These are phyloP conservation scores for Pholiota conissans DNA, from an alignment of 768 basidiomycete genomes.

Conservation along the genomic window DNA sequence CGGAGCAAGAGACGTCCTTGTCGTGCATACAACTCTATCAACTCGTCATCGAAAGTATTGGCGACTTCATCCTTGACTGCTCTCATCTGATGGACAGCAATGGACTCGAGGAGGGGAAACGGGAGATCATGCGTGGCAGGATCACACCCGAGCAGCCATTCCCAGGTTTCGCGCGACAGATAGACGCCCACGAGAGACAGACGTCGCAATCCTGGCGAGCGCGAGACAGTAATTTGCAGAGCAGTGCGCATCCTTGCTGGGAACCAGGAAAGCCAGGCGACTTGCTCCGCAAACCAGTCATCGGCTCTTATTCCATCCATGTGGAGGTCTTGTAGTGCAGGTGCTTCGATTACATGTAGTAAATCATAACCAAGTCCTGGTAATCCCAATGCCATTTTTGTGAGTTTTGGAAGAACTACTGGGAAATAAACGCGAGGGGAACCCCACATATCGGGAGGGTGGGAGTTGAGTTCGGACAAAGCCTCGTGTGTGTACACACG, in stretches of 20 bases:
- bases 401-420: neutral
- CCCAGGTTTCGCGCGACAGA: neutral
- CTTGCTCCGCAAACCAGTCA: neutral
- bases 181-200: neutral
- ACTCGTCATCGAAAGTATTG: neutral
- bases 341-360: neutral
- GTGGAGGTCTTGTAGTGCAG: slow-evolving; percentile 1
- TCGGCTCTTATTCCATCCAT: neutral
- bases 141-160: slow-evolving; percentile 1
- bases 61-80: neutral
- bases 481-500: neutral
- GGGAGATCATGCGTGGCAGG: neutral
- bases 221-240: neutral
- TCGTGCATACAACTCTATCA: slow-evolving; percentile 1
- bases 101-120: neutral
- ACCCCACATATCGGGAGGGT: neutral
- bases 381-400: neutral
- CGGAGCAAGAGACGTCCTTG: neutral
- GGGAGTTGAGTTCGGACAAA: neutral
- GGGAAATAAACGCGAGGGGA: neutral
- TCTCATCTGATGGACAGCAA: neutral
- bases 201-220: neutral
- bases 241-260: neutral
- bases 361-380: neutral
- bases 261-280: neutral